These are phyloP conservation scores for Cotoneaster glaucophyllus DNA, from an alignment of 306 rosid genomes.

Conservation along the genomic window DNA sequence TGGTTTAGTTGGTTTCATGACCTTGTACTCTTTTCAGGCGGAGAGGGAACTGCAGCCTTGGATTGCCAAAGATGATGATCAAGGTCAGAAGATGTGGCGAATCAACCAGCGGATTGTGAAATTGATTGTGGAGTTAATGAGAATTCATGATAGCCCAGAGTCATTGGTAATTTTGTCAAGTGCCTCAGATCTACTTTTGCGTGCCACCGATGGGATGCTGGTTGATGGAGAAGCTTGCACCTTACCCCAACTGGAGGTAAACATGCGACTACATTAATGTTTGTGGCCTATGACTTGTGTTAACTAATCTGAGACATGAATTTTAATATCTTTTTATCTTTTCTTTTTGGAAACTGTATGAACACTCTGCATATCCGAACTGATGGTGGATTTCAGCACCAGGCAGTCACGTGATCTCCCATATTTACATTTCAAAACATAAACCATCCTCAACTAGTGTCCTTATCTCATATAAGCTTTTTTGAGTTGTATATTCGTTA, in stretches of 20 bases:
- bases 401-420: not conserved
- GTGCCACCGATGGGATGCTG: conserved; percentile 97
- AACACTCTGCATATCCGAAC: not conserved
- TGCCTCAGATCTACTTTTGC: conserved; percentile 86
- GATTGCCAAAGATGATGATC: conserved; percentile 95
- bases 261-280: conserved; percentile 3
- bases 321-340: not conserved
- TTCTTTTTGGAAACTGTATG: not conserved
- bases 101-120: conserved; percentile 86
- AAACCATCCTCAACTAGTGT: not conserved
- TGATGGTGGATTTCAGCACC: not conserved
- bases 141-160: conserved; percentile 76
- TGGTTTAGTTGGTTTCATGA: conserved; percentile 31
- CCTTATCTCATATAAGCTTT: not conserved
- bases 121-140: conserved; percentile 87
- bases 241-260: conserved; percentile 93
- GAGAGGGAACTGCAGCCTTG: conserved; percentile 92
- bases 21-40: conserved; percentile 58
- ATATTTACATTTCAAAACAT: not conserved
- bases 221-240: conserved; percentile 99
- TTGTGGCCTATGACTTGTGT: not conserved
- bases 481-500: not conserved
- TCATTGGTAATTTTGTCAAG: conserved; percentile 88
- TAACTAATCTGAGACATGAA: not conserved
- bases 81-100: conserved; percentile 94